Base-by-base conservation (phyloP, 176 grass and related monocot genomes). In the Aechmea fasciata region DNA sequence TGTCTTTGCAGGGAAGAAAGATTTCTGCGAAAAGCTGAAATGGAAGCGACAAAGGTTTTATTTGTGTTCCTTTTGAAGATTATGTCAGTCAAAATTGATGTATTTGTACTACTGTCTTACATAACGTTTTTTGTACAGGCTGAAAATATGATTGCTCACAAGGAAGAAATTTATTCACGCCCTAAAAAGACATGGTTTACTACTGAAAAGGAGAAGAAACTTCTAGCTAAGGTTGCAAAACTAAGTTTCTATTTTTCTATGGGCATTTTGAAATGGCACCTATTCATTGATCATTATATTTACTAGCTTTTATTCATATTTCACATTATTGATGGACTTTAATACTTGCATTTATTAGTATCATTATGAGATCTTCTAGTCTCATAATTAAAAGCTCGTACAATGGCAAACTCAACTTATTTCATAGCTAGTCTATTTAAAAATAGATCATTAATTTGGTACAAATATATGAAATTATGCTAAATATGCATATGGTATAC, bases 171-270 rank as follows among this genome's bases (percentile, higher is more conserved):
- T 74, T 97, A 87, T 73, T 90, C 93, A 23, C 84, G 89, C 2
- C 93, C 93, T 47, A 90, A 92, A 79, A 87, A 80, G 83, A 97
- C 89, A 10, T 97, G 93, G 93, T 90, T 90, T 89, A 70, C 86
- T 23, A 90, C 89, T 72, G 93, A 92, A 71, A 92, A 71, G 69
- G 93, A 97, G 79, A 97, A 97, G 71, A 92, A 85, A 47, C 78
- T 76, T 79, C 81, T 97, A 67, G 83, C 86, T 28, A 85, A 92
- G 33, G 86, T 84, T 52, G 57, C 93, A 70, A 93, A 86, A 83
- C 82, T 91, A 87, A 82, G 72, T 64, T 69, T 25, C 10, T 77
- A 67, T 54, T 26, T 65, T 11, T 23, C 4, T 25, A 65, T 41
- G 18, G 12, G 4, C 24, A 17, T 65, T 17, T 41, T 5, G n/a